Evolutionary conservation across 2,329 filamentous ascomycete species (phyloP).

Genomic region (Aspergillus fructus): DNA sequence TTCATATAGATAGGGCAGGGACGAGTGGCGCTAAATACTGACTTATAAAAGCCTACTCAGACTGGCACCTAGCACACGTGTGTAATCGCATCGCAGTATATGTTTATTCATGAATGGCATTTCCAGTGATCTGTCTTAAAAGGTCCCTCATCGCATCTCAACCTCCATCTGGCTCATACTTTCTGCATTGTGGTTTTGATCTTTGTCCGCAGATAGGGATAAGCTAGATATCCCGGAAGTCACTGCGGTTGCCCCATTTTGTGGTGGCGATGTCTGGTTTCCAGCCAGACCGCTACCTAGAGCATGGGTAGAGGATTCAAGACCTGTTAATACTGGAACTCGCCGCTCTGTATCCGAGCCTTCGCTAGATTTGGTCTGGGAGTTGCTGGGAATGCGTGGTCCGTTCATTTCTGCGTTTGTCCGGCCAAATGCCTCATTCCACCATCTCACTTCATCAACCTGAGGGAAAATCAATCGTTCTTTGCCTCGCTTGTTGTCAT

Average conservation of each 20-base stretch:
- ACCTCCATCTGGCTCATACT: constrained; percentile 44
- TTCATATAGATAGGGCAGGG: background rate
- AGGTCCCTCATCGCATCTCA: constrained; percentile 47
- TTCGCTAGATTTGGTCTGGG: constrained; percentile 35
- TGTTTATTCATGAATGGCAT: background rate
- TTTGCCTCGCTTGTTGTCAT: constrained; percentile 75
- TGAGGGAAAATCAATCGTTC: constrained; percentile 83
- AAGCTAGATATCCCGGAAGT: constrained; percentile 49
- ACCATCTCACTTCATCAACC: constrained; percentile 82
- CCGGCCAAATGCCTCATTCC: constrained; percentile 82
- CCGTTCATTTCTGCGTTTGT: constrained; percentile 93
- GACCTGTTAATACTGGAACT: constrained; percentile 58
- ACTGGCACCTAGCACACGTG: constrained; percentile 1
- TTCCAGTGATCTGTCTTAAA: background rate
- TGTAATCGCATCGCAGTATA: constrained; percentile 11
- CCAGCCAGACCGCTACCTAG: constrained; percentile 45
- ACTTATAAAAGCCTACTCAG: background rate
- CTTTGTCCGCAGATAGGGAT: constrained; percentile 37
- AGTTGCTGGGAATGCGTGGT: constrained; percentile 53
- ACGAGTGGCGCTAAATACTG: background rate
- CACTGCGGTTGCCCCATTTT: constrained; percentile 42
- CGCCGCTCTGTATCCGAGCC: constrained; percentile 26
- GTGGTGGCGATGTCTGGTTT: constrained; percentile 26
- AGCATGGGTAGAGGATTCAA: constrained; percentile 59
- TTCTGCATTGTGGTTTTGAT: constrained; percentile 25